Base-by-base conservation (phyloP, 2,329 filamentous ascomycete genomes). In the Ustilaginoidea virens region DNA sequence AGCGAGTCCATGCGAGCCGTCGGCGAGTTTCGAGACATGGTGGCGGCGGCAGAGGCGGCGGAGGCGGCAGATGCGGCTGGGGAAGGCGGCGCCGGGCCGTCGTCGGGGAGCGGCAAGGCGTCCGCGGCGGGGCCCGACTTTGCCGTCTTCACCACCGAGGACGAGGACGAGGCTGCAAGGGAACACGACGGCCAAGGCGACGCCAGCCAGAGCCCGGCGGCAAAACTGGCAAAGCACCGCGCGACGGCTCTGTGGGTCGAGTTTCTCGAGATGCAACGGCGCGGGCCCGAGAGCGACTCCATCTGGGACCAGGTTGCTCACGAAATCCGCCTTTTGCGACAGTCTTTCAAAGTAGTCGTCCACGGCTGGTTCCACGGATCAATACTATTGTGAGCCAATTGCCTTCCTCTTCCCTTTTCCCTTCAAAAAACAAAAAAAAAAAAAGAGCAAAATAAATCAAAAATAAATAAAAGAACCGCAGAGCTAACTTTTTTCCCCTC, bases 1-100 rank as follows among this genome's bases (percentile, higher is more conserved):
- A 83, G 80, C 37, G 76, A 80, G 49, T 90, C 82, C 29, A 56
- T 98, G 36, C 62, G 67, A 19, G 77, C 82, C 0, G 66, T 93
- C 24, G 69, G 73, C 32, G 63, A 74, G 31, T 96, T 98, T 58
- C 57, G 65, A 28, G 43, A 41, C 17, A 67, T 74, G 60, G 55
- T 67, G 2, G 51, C 55, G 24, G 41, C 46, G 7, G 52, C 60
- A 20, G 60, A 56, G 33, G 47, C 59, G 33, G 48, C 63, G 31
- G 8, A 10, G 22, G 17, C 5, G 7, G 17, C 8, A 27, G 15
- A 17, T 14, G 24, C 12, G 24, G 17, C n/a, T 14, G 12, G 17
- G 24, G 24, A 25, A 17, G 12, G 7, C 7, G 22, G 12, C 8
- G 12, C 6, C 6, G 22, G 8, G 12, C 8, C 7, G 12, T 20